phyloP scores from a whole-genome alignment of 257 asterid genomes.

The Fraxinus pennsylvanica region DNA sequence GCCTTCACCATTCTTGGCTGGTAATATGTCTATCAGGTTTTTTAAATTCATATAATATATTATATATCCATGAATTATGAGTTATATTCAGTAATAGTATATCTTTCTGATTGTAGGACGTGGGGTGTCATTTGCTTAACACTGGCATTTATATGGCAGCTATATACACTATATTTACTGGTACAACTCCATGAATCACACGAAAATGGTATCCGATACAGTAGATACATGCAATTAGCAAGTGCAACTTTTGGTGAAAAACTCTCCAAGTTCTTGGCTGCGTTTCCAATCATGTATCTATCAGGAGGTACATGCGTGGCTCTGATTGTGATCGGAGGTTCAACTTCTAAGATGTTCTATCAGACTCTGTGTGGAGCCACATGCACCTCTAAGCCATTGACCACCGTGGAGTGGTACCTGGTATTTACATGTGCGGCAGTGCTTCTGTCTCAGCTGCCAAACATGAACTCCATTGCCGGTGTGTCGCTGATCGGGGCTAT shows the following conservation, averaged over 20 bases:
- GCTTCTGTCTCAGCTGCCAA: slow-evolving; percentile 78
- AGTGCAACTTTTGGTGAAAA: slow-evolving; percentile 69
- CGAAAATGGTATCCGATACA: slow-evolving; percentile 74
- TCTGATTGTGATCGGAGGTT: slow-evolving; percentile 73
- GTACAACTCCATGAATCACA: slow-evolving; percentile 81
- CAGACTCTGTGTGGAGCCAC: slow-evolving; percentile 60
- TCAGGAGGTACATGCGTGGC: slow-evolving; percentile 85
- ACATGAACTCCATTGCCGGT: slow-evolving; percentile 90
- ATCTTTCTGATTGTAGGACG: slow-evolving; percentile 34
- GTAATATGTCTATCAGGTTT: slow-evolving; percentile 10
- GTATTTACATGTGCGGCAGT: slow-evolving; percentile 80
- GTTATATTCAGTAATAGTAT: neutral
- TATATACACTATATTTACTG: slow-evolving; percentile 69
- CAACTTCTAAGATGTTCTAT: slow-evolving; percentile 61
- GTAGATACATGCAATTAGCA: slow-evolving; percentile 85
- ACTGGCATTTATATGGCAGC: slow-evolving; percentile 78
- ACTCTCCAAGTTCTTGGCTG: slow-evolving; percentile 37
- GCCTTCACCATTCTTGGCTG: slow-evolving; percentile 60
- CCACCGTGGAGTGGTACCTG: slow-evolving; percentile 81
- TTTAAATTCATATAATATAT: neutral
- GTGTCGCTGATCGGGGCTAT: slow-evolving; percentile 71
- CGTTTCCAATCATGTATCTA: slow-evolving; percentile 66
- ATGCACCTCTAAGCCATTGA: slow-evolving; percentile 54
- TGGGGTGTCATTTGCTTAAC: slow-evolving; percentile 53
- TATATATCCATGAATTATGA: slow-evolving; percentile 13